phyloP scores from a whole-genome alignment of 2,329 filamentous ascomycete genomes.

The Neonectria sp. region DNA sequence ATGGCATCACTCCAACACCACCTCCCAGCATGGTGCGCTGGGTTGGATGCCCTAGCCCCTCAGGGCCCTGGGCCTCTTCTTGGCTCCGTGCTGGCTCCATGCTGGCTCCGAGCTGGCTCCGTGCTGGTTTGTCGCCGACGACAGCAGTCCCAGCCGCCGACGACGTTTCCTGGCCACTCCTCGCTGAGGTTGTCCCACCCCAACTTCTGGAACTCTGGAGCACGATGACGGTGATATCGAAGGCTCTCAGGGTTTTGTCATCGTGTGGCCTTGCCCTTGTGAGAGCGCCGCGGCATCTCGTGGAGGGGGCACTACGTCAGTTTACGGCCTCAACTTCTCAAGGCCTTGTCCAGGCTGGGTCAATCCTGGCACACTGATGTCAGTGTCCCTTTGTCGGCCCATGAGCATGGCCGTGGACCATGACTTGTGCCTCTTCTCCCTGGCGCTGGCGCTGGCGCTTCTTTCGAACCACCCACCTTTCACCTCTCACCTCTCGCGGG shows the following conservation, averaged over 20 bases:
- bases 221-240: slow-evolving; percentile 45
- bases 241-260: slow-evolving; percentile 41
- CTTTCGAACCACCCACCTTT: slow-evolving; percentile 26
- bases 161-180: slow-evolving; percentile 21
- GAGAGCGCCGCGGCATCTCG: slow-evolving; percentile 40
- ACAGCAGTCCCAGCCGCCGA: slow-evolving; percentile 2
- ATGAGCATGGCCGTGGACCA: slow-evolving; percentile 17
- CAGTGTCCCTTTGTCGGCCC: slow-evolving; percentile 44
- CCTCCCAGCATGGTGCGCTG: slow-evolving; percentile 38
- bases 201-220: slow-evolving; percentile 42
- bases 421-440: slow-evolving; percentile 23
- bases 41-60: slow-evolving; percentile 21
- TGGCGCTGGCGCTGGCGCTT: slow-evolving; percentile 38
- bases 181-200: slow-evolving; percentile 43
- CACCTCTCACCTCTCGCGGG: slow-evolving; percentile 13
- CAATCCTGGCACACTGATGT: slow-evolving; percentile 46
- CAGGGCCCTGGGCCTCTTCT: slow-evolving; percentile 11
- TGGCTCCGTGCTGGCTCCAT: slow-evolving; percentile 9
- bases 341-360: slow-evolving; percentile 34
- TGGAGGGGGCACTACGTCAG: slow-evolving; percentile 48
- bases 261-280: slow-evolving; percentile 40
- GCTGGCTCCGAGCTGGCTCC: slow-evolving; percentile 6
- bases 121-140: slow-evolving; percentile 9
- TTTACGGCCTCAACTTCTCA: slow-evolving; percentile 24
- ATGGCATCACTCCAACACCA: slow-evolving; percentile 50